These are phyloP conservation scores for Boletus sp. DNA, from an alignment of 768 basidiomycete species.

Conservation along the genomic window DNA sequence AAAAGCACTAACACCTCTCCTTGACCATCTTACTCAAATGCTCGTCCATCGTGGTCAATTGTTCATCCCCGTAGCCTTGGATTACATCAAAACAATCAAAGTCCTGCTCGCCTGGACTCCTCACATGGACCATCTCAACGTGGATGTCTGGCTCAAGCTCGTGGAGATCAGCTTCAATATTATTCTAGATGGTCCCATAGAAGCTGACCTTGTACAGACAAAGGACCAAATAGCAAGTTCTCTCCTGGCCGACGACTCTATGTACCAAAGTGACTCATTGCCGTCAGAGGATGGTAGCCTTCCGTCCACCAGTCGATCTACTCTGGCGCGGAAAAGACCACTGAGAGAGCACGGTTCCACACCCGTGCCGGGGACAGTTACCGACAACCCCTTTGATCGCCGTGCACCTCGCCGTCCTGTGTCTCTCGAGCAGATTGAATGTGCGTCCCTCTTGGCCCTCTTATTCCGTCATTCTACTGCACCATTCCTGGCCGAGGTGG, in stretches of 20 bases:
- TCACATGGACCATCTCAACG: conserved; percentile 75
- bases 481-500: conserved; percentile 49
- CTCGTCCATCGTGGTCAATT: conserved; percentile 54
- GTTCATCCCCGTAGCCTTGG: conserved; percentile 61
- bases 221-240: conserved; percentile 22
- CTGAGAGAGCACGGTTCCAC: conserved; percentile 22
- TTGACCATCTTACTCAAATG: conserved; percentile 61
- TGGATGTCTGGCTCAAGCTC: conserved; percentile 61
- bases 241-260: conserved; percentile 19
- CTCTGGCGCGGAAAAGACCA: conserved; percentile 24
- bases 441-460: conserved; percentile 58
- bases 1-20: conserved; percentile 51
- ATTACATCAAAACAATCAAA: conserved; percentile 79
- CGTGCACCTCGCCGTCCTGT: conserved; percentile 30
- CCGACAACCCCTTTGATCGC: conserved; percentile 22
- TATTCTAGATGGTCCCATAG: conserved; percentile 58
- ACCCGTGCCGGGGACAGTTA: conserved; percentile 14
- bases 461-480: conserved; percentile 56
- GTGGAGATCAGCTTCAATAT: conserved; percentile 75
- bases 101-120: conserved; percentile 61
- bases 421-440: conserved; percentile 65
- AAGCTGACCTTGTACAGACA: conserved; percentile 26
- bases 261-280: conserved; percentile 34
- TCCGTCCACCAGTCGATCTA: conserved; percentile 26
- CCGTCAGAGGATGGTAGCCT: conserved; percentile 29